These are phyloP conservation scores for Penicillium sp. DNA, from an alignment of 2,329 filamentous ascomycete genomes.

Conservation along the genomic window DNA sequence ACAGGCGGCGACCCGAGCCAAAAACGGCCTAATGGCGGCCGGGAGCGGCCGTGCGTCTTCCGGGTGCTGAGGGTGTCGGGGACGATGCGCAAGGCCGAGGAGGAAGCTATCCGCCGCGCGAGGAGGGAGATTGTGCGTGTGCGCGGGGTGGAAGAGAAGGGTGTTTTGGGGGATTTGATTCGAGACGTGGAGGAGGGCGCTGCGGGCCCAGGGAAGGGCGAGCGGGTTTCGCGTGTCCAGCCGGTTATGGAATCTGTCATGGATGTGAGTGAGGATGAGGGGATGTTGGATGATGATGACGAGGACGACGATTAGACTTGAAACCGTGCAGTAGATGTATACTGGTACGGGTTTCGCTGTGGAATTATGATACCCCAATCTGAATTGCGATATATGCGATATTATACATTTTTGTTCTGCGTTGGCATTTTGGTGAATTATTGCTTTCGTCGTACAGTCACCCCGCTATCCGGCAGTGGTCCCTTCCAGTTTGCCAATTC, in stretches of 20 bases:
- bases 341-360: conserved; percentile 1
- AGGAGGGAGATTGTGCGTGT: conserved; percentile 68
- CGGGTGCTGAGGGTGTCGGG: conserved; percentile 84
- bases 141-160: conserved; percentile 51
- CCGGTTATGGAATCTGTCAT: conserved; percentile 47
- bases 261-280: conserved; percentile 48
- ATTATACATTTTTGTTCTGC: conserved; percentile 16
- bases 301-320: conserved; percentile 3
- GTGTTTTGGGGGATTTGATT: conserved; percentile 42
- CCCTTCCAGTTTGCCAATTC: conserved; percentile 29
- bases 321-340: not conserved
- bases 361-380: conserved; percentile 22
- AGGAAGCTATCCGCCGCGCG: conserved; percentile 79
- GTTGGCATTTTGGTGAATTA: conserved; percentile 3
- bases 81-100: conserved; percentile 87
- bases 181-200: conserved; percentile 24
- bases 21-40: conserved; percentile 22
- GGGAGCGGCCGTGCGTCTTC: conserved; percentile 64
- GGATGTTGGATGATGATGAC: conserved; percentile 47
- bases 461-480: conserved; percentile 59
- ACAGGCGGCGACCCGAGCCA: conserved; percentile 6
- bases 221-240: no score
- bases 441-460: conserved; percentile 67
- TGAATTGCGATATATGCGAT: conserved; percentile 2
- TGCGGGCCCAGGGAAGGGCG: no score